Conservation (phyloP, 2,329 filamentous ascomycete genomes). For the Acarospora socialis region DNA sequence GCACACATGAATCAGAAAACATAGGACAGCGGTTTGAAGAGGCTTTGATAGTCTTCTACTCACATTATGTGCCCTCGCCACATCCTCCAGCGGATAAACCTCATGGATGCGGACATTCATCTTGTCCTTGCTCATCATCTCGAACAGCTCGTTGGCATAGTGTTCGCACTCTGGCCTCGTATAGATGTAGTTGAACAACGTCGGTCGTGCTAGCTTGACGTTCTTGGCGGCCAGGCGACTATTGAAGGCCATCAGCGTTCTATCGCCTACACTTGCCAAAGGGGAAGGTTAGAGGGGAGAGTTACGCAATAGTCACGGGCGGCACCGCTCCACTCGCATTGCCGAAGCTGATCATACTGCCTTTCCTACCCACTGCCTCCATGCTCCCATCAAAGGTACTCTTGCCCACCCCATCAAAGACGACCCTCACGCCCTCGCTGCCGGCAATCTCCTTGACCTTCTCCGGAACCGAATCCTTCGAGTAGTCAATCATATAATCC, state of each 20-base stretch:
- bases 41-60: constrained; percentile 12
- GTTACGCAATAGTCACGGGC: constrained; percentile 49
- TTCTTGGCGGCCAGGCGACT: constrained; percentile 55
- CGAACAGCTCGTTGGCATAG: constrained; percentile 60
- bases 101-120: constrained; percentile 62
- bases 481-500: constrained; percentile 48
- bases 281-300: constrained; percentile 20
- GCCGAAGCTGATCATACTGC: constrained; percentile 63
- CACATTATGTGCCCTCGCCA: constrained; percentile 52
- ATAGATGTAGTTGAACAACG: constrained; percentile 54
- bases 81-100: constrained; percentile 60
- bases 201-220: constrained; percentile 60
- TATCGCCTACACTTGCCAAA: constrained; percentile 7
- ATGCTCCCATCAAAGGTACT: constrained; percentile 68
- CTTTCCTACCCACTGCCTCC: constrained; percentile 61
- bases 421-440: constrained; percentile 57
- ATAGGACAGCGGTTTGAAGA: constrained; percentile 5
- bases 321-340: constrained; percentile 69
- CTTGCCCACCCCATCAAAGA: constrained; percentile 80
- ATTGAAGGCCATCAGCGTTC: constrained; percentile 1
- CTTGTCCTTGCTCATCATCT: constrained; percentile 53
- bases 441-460: constrained; percentile 71
- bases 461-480: constrained; percentile 64
- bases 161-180: constrained; percentile 56
- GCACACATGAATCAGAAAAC: neutral